Evolutionary conservation across 2,329 filamentous ascomycete species (phyloP).

Genomic region (Diaporthe sp.): DNA sequence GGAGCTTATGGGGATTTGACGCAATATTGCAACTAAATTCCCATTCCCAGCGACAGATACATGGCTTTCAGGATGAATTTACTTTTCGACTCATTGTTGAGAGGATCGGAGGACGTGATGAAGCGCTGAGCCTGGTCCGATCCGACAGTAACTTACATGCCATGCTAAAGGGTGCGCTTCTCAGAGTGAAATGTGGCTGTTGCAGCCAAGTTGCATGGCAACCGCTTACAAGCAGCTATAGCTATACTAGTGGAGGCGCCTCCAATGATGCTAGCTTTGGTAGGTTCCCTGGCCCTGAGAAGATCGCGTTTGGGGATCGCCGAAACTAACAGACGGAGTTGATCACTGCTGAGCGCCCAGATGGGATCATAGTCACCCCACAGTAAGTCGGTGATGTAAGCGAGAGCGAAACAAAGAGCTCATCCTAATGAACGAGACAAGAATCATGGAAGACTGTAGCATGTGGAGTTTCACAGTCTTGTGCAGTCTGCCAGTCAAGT

Average conservation of each 20-base stretch:
- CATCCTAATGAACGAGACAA: not conserved
- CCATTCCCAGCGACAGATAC: not conserved
- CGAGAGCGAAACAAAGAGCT: conserved; percentile 4
- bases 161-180: not conserved
- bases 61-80: not conserved
- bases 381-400: not conserved
- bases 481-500: not conserved
- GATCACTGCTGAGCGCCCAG: too few relatives aligned
- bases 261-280: not conserved
- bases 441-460: not conserved
- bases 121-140: not conserved
- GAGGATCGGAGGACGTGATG: not conserved
- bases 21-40: not conserved
- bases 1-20: not conserved
- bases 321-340: not conserved
- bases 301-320: not conserved
- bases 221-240: not conserved
- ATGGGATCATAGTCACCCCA: not conserved
- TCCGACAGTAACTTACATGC: not conserved
- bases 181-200: not conserved
- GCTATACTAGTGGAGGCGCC: not conserved
- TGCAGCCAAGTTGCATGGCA: not conserved
- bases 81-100: not conserved
- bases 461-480: not conserved
- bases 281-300: not conserved